Conservation (phyloP, 768 basidiomycete species). For the Tubosaeta sp. region DNA sequence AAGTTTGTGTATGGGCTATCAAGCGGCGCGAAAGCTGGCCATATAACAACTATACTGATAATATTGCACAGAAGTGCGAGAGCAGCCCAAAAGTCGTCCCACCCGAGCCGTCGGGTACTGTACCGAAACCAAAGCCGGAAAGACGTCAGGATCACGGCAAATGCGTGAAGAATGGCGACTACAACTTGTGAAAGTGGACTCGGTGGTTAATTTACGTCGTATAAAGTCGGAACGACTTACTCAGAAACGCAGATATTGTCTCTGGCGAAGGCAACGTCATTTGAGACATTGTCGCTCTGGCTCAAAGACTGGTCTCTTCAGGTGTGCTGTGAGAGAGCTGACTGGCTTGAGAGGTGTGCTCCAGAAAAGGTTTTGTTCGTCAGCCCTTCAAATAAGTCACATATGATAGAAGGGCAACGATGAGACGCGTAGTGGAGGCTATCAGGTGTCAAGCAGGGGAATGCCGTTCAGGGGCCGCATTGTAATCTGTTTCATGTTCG, state of each 20-base stretch:
- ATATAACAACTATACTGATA: slow-evolving; percentile 8
- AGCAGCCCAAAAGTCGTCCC: slow-evolving; percentile 27
- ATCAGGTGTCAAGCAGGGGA: background rate
- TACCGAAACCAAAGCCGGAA: slow-evolving; percentile 28
- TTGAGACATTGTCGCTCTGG: slow-evolving; percentile 2
- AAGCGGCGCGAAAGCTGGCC: slow-evolving; percentile 24
- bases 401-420: background rate
- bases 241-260: slow-evolving; percentile 13
- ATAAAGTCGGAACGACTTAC: slow-evolving; percentile 5
- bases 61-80: slow-evolving; percentile 11
- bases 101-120: slow-evolving; percentile 23
- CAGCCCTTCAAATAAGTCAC: background rate
- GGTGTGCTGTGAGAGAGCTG: background rate
- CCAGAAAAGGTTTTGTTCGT: background rate
- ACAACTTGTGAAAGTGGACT: slow-evolving; percentile 10
- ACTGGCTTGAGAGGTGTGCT: background rate
- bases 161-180: slow-evolving; percentile 16
- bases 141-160: slow-evolving; percentile 17
- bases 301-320: background rate
- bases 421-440: background rate
- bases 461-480: background rate
- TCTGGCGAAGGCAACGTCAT: slow-evolving; percentile 2
- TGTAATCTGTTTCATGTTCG: background rate
- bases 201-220: background rate
- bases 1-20: slow-evolving; percentile 15